Base-by-base conservation (phyloP, 495 filamentous ascomycete genomes). In the Neurospora tetraspora region DNA sequence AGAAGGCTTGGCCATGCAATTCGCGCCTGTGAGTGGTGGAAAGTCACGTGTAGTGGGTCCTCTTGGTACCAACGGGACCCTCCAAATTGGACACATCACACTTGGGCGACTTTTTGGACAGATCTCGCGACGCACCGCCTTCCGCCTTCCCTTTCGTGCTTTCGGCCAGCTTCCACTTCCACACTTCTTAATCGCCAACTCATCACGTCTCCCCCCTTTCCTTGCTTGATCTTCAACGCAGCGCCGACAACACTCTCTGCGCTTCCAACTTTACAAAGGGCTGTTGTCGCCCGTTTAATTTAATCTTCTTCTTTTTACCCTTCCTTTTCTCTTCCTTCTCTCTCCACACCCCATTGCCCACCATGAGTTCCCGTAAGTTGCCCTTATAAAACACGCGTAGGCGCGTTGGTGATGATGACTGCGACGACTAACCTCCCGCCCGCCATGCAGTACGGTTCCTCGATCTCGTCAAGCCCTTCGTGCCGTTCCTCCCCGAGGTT, bases 401-500 rank as follows among this genome's bases (percentile, higher is more conserved):
- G 74, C 81, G 78, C 77, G 79, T 80, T 76, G 70, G 27, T 16
- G 2, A 61, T 27, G 6, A 27, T 70, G 42, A 45, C 47, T 16
- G 38, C 16, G 39, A 40, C 16, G 39, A 40, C 69, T 43, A 70
- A 70, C 27, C 69, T 45, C 23, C 42, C 8, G 74, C 68, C 72
- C 40, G 70, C 68, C 42, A 72, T 76, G 76, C 85, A 98, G 95
- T 98, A 85, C 96, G 96, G 81, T 99, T 99, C 81, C 94, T 99
- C 85, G 96, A 99, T 85, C 89, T 98, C 77, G 95, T 99, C 85
- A 99, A 98, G 85, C 96, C 96, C 83, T 99, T 99, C 84, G 92
- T 94, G 87, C 94, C 96, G 84, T 91, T 98, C 88, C 92, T 99
- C 82, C 96, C 96, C 81, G 96, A 99, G 91, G 96, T 99, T 83